phyloP scores from a whole-genome alignment of 2,329 filamentous ascomycete species.

The Fusarium mexicanum region DNA sequence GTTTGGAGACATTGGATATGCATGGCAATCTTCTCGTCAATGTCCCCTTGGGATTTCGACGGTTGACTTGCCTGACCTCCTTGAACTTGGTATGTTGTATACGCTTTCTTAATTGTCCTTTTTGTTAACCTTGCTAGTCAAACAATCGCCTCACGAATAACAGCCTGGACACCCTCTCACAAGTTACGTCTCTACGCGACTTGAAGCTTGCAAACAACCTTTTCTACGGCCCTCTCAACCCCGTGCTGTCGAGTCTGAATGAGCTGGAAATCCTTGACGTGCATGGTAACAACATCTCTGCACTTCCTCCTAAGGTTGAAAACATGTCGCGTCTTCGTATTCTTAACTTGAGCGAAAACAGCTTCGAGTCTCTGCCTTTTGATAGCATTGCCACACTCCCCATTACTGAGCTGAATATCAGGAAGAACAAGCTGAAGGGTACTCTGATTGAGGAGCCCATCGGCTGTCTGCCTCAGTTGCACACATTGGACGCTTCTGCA shows the following conservation, averaged over 20 bases:
- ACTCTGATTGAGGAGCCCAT: slow-evolving; percentile 74
- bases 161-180: slow-evolving; percentile 76
- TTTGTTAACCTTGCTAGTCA: slow-evolving; percentile 61
- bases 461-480: slow-evolving; percentile 69
- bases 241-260: slow-evolving; percentile 69
- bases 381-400: slow-evolving; percentile 73
- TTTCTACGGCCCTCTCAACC: slow-evolving; percentile 73
- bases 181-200: slow-evolving; percentile 78
- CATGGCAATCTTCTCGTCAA: slow-evolving; percentile 82
- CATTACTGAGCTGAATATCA: slow-evolving; percentile 76
- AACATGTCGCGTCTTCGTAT: slow-evolving; percentile 75
- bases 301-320: slow-evolving; percentile 73
- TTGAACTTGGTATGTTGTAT: slow-evolving; percentile 76
- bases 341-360: slow-evolving; percentile 84
- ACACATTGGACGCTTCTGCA: slow-evolving; percentile 78
- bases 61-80: slow-evolving; percentile 77
- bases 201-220: slow-evolving; percentile 84
- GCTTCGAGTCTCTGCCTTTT: slow-evolving; percentile 76
- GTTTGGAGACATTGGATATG: slow-evolving; percentile 81
- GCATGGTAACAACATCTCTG: slow-evolving; percentile 79
- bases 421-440: slow-evolving; percentile 81
- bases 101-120: not conserved
- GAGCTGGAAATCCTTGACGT: slow-evolving; percentile 84
- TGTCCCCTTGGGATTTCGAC: slow-evolving; percentile 79
- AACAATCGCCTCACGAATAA: slow-evolving; percentile 82